These are phyloP conservation scores for Globisporangium okanoganense DNA, from an alignment of 352 stramenopile species.

Conservation along the genomic window DNA sequence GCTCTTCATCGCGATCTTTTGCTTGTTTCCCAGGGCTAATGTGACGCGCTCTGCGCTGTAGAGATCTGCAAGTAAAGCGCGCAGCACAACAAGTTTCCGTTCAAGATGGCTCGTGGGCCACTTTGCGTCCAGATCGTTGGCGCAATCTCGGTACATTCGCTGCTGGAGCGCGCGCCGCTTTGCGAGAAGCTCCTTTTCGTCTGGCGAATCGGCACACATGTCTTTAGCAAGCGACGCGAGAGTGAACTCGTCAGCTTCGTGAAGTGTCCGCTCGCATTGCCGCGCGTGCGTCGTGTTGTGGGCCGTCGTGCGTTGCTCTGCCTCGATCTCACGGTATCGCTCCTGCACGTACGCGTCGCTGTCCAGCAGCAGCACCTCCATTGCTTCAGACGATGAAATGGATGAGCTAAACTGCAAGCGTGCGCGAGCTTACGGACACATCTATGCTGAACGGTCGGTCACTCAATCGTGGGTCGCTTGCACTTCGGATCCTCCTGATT, in stretches of 20 bases:
- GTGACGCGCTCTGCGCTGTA: conserved; percentile 8
- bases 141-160: conserved; percentile 15
- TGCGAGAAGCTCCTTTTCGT: neutral
- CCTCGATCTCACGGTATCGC: conserved; percentile 38
- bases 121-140: conserved; percentile 23
- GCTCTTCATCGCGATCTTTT: neutral
- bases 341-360: conserved; percentile 45
- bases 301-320: conserved; percentile 4
- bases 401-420: neutral
- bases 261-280: neutral
- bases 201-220: neutral
- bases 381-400: conserved; percentile 9
- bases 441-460: neutral
- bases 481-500: no score
- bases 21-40: neutral
- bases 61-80: conserved; percentile 23
- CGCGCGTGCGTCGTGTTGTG: neutral
- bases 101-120: conserved; percentile 23
- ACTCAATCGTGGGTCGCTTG: neutral
- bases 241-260: neutral
- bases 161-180: neutral
- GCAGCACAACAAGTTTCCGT: conserved; percentile 41
- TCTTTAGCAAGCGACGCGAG: neutral
- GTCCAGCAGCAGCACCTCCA: conserved; percentile 57
- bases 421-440: neutral